Conservation (phyloP, 495 filamentous ascomycete genomes). For the Penicillium paxilli region DNA sequence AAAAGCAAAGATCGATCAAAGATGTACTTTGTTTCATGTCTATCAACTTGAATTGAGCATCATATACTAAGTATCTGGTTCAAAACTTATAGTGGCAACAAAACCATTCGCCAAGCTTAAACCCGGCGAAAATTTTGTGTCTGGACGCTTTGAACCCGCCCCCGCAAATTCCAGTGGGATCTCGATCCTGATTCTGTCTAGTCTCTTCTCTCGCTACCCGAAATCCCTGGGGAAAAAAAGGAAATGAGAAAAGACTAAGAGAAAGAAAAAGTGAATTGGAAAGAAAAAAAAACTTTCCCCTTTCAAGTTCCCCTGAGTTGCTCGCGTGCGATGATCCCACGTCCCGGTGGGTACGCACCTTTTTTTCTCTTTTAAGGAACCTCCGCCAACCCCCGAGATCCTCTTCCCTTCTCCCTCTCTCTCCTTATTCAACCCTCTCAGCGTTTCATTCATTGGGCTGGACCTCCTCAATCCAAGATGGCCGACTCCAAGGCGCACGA, state of each 20-base stretch:
- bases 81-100: background rate
- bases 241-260: no score
- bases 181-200: slow-evolving; percentile 12
- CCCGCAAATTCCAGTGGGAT: slow-evolving; percentile 16
- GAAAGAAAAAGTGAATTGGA: background rate
- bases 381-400: slow-evolving; percentile 16
- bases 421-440: background rate
- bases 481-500: slow-evolving; percentile 23
- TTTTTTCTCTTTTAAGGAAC: slow-evolving; percentile 12
- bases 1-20: no score
- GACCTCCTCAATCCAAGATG: slow-evolving; percentile 16
- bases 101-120: slow-evolving; percentile 19
- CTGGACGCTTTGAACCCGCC: slow-evolving; percentile 13
- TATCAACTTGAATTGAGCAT: no score
- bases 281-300: background rate
- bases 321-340: slow-evolving; percentile 21
- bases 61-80: no score
- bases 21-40: background rate
- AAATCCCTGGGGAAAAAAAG: no score
- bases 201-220: background rate
- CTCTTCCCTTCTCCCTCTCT: slow-evolving; percentile 1
- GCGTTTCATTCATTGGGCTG: slow-evolving; percentile 25
- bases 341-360: slow-evolving; percentile 19
- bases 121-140: slow-evolving; percentile 20
- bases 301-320: slow-evolving; percentile 17